Evolutionary conservation across 495 filamentous ascomycete genomes (phyloP).

Genomic region (Penicillium antarcticum): DNA sequence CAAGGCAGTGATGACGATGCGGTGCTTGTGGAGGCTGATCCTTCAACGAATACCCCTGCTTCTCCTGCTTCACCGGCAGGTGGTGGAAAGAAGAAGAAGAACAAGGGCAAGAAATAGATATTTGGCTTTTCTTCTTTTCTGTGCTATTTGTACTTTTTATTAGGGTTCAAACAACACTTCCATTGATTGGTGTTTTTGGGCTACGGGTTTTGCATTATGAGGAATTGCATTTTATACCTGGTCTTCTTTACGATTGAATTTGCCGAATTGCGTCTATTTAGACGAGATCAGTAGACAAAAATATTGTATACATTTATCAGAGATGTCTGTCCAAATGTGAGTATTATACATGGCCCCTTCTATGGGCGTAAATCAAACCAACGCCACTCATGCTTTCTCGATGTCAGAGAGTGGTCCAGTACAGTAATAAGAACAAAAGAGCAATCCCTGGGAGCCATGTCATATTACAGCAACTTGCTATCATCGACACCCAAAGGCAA

Average conservation of each 20-base stretch:
- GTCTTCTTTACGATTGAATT: not conserved
- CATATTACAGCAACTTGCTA: slow-evolving; percentile 24
- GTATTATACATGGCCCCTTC: slow-evolving; percentile 2
- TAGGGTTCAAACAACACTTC: not conserved
- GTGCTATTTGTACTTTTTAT: slow-evolving; percentile 3
- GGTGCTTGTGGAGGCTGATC: slow-evolving; percentile 75
- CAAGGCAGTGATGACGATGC: slow-evolving; percentile 74
- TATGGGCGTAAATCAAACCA: not conserved
- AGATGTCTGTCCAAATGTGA: not conserved
- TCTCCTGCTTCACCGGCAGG: slow-evolving; percentile 15
- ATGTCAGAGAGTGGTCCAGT: not conserved
- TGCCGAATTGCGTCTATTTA: not conserved
- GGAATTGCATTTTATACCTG: slow-evolving; percentile 1
- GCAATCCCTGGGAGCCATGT: not conserved
- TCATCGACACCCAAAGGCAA: slow-evolving; percentile 26
- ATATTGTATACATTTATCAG: too few relatives aligned
- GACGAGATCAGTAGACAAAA: not conserved
- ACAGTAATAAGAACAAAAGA: not conserved
- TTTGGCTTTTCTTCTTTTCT: slow-evolving; percentile 4
- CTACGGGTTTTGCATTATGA: not conserved
- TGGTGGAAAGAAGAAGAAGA: slow-evolving; percentile 61
- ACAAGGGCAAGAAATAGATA: slow-evolving; percentile 73
- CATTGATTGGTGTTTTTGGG: not conserved
- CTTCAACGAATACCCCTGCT: slow-evolving; percentile 42
- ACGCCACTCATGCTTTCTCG: slow-evolving; percentile 2